These are phyloP conservation scores for Phylloporus sp. DNA, from an alignment of 768 basidiomycete genomes.

Conservation along the genomic window DNA sequence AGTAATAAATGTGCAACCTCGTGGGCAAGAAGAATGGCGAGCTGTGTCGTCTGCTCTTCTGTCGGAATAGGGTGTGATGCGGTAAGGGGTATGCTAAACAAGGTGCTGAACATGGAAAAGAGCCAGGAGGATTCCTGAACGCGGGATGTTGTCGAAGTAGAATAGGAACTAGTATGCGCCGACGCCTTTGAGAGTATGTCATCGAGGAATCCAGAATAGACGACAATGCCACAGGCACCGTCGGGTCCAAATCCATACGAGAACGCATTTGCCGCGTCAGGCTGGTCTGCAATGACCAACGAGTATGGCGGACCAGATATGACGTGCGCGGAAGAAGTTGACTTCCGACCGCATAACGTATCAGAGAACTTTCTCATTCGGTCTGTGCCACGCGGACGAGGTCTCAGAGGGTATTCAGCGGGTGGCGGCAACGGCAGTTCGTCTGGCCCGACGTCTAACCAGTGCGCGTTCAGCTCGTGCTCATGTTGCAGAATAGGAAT, in stretches of 20 bases:
- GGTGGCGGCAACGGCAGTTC: slow-evolving; percentile 72
- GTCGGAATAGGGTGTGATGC: slow-evolving; percentile 53
- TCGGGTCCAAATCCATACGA: slow-evolving; percentile 93
- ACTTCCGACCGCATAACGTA: slow-evolving; percentile 41
- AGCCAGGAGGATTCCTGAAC: slow-evolving; percentile 38
- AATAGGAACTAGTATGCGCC: slow-evolving; percentile 22
- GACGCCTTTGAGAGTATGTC: slow-evolving; percentile 59
- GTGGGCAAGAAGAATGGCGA: slow-evolving; percentile 89
- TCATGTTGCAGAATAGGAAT: slow-evolving; percentile 67
- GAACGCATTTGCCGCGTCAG: slow-evolving; percentile 85
- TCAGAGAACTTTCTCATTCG: slow-evolving; percentile 57
- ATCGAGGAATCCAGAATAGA: slow-evolving; percentile 92
- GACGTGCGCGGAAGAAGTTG: slow-evolving; percentile 44
- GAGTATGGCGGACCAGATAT: slow-evolving; percentile 86
- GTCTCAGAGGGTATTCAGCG: slow-evolving; percentile 72
- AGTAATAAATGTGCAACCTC: slow-evolving; percentile 90
- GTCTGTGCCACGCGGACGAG: slow-evolving; percentile 75
- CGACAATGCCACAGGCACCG: slow-evolving; percentile 88
- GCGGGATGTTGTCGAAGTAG: slow-evolving; percentile 14
- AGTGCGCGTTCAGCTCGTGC: slow-evolving; percentile 47
- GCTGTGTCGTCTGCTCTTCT: slow-evolving; percentile 75
- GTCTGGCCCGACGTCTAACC: slow-evolving; percentile 48
- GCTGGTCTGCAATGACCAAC: slow-evolving; percentile 81
- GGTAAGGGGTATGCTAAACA: slow-evolving; percentile 32
- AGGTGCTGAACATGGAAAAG: slow-evolving; percentile 43